phyloP scores from a whole-genome alignment of 495 filamentous ascomycete genomes.

The Talaromyces liani region DNA sequence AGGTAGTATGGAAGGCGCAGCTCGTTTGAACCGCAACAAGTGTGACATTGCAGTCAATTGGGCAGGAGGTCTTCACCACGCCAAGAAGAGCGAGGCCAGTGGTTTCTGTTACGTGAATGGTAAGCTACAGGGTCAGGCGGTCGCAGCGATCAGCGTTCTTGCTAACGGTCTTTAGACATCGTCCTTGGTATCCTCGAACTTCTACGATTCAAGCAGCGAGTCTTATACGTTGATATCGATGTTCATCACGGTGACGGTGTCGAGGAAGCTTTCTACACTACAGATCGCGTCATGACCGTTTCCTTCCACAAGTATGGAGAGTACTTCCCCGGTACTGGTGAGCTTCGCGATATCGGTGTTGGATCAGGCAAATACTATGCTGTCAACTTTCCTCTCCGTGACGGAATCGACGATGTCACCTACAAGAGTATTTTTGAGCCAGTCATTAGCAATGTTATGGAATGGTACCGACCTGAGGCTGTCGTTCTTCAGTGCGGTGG shows the following conservation, averaged over 20 bases:
- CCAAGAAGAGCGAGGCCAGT: conserved; percentile 93
- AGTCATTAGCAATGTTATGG: conserved; percentile 87
- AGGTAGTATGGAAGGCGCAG: conserved; percentile 95
- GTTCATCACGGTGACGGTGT: conserved; percentile 98
- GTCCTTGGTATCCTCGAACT: conserved; percentile 94
- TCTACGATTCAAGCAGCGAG: conserved; percentile 86
- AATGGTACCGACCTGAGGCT: conserved; percentile 89
- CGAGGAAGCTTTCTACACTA: conserved; percentile 96
- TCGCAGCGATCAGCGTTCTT: background rate
- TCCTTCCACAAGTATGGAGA: conserved; percentile 99
- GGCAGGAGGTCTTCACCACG: conserved; percentile 95
- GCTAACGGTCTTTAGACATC: conserved; percentile 57
- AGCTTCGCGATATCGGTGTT: conserved; percentile 91
- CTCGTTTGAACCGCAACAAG: conserved; percentile 82
- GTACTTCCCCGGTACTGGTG: conserved; percentile 96
- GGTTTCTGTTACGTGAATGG: conserved; percentile 99
- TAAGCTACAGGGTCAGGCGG: conserved; percentile 28
- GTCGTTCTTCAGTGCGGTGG: conserved; percentile 96
- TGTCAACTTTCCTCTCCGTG: conserved; percentile 92
- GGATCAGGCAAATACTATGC: conserved; percentile 89
- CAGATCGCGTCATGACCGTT: conserved; percentile 95
- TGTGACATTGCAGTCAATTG: conserved; percentile 98
- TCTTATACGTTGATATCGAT: conserved; percentile 97
- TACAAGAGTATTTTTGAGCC: conserved; percentile 97
- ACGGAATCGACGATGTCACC: conserved; percentile 86